Evolutionary conservation across 768 basidiomycete genomes (phyloP).

Genomic region (Hysterangium stoloniferum): DNA sequence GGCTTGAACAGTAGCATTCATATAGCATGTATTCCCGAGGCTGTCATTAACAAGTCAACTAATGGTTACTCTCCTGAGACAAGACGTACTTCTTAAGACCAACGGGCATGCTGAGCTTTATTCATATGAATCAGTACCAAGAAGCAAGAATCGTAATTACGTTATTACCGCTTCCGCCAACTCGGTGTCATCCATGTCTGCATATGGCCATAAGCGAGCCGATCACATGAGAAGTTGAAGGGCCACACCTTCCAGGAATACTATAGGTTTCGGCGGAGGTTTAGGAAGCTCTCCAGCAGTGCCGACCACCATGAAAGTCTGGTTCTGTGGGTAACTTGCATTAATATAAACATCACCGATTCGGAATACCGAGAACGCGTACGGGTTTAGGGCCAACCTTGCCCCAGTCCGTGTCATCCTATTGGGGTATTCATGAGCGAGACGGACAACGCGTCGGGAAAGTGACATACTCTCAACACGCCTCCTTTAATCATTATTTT

Average conservation of each 20-base stretch:
- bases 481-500: constrained; percentile 96
- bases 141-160: constrained; percentile 1
- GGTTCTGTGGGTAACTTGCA: constrained; percentile 44
- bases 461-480: constrained; percentile 64
- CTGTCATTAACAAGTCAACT: constrained; percentile 22
- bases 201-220: not conserved
- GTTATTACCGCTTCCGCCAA: constrained; percentile 68
- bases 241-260: constrained; percentile 75
- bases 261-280: constrained; percentile 67
- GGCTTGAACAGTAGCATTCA: constrained; percentile 94
- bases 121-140: constrained; percentile 10
- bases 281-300: constrained; percentile 88
- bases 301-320: constrained; percentile 90
- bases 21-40: constrained; percentile 94
- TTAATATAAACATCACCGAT: not conserved
- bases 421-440: not conserved
- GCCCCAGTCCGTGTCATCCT: constrained; percentile 85
- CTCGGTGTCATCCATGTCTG: constrained; percentile 80
- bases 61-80: not conserved
- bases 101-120: constrained; percentile 69
- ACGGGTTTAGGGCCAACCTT: constrained; percentile 81
- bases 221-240: not conserved
- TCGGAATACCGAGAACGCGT: constrained; percentile 20
- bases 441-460: not conserved
- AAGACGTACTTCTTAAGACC: constrained; percentile 60